phyloP scores from a whole-genome alignment of 306 rosid genomes.

The Prunus davidiana region DNA sequence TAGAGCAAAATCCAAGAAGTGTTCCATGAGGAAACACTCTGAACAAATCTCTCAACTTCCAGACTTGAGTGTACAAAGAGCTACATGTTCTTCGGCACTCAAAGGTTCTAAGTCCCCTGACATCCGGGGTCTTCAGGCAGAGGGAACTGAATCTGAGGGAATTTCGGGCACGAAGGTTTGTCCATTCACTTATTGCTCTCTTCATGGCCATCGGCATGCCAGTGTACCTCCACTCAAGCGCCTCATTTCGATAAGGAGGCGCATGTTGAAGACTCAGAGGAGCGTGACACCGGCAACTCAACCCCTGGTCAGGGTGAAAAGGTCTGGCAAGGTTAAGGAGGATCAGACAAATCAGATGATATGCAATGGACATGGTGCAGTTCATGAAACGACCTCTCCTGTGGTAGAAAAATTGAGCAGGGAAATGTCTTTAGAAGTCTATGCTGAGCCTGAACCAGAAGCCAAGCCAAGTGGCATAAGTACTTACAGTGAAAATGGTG shows the following conservation, averaged over 20 bases:
- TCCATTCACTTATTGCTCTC: constrained; percentile 75
- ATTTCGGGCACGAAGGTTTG: constrained; percentile 46
- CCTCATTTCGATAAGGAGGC: constrained; percentile 69
- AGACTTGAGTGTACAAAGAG: constrained; percentile 47
- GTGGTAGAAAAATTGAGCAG: constrained; percentile 19
- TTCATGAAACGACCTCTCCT: constrained; percentile 17
- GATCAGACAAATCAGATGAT: constrained; percentile 29
- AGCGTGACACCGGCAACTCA: constrained; percentile 33
- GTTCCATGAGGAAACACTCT: constrained; percentile 22
- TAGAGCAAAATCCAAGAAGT: constrained; percentile 42
- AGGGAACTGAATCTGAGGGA: constrained; percentile 44
- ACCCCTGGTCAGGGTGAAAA: constrained; percentile 25
- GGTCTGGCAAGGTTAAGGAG: constrained; percentile 42
- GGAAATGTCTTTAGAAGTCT: constrained; percentile 8
- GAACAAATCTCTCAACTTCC: constrained; percentile 22
- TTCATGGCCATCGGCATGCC: constrained; percentile 68
- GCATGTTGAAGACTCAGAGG: constrained; percentile 46
- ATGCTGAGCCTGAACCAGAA: background rate
- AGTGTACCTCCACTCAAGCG: constrained; percentile 61
- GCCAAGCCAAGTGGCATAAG: constrained; percentile 13
- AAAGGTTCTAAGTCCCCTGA: constrained; percentile 65
- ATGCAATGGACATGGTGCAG: constrained; percentile 20
- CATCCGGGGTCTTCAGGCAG: constrained; percentile 30
- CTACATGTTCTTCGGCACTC: constrained; percentile 77
- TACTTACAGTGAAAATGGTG: constrained; percentile 9